A percentile compares a stretch with the other conserved stretches of the same genome.
Conservation (phyloP, 306 rosid species). For the Senna tora region DNA sequence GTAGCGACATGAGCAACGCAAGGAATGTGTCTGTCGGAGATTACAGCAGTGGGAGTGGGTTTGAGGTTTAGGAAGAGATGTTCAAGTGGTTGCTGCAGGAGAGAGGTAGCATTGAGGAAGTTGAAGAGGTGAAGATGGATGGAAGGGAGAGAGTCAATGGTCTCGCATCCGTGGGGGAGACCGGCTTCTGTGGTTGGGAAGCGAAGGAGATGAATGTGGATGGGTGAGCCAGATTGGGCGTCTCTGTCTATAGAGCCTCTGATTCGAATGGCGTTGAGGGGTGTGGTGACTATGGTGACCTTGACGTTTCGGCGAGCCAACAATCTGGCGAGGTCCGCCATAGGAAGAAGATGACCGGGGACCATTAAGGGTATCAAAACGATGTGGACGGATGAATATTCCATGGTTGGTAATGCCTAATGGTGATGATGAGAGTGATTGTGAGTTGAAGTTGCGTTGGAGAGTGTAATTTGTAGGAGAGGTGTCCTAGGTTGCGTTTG, state of each 20-base stretch:
- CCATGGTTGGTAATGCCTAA: too few species aligned
- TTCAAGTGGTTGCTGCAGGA: slow-evolving; percentile 47
- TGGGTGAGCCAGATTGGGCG: slow-evolving; percentile 35
- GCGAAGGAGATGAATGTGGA: slow-evolving; percentile 40
- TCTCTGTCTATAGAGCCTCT: slow-evolving; percentile 43
- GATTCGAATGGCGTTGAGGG: slow-evolving; percentile 56
- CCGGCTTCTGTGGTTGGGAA: slow-evolving; percentile 44
- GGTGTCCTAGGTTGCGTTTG: background rate
- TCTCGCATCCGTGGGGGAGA: slow-evolving; percentile 58
- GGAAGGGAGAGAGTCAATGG: slow-evolving; percentile 58
- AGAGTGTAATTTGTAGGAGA: background rate
- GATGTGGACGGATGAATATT: slow-evolving; percentile 50
- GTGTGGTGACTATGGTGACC: slow-evolving; percentile 69
- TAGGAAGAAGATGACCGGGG: slow-evolving; percentile 78
- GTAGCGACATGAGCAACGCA: slow-evolving; percentile 42
- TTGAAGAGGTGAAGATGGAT: slow-evolving; percentile 40
- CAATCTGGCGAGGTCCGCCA: slow-evolving; percentile 72
- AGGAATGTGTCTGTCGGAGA: slow-evolving; percentile 48
- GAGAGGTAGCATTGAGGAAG: slow-evolving; percentile 43
- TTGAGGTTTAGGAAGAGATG: slow-evolving; percentile 28
- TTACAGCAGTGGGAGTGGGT: slow-evolving; percentile 50
- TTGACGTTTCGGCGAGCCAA: slow-evolving; percentile 51
- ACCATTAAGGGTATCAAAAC: slow-evolving; percentile 70
- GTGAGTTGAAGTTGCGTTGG: too few species aligned
- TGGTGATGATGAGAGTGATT: too few species aligned